phyloP scores from a whole-genome alignment of 2,329 filamentous ascomycete genomes.

The Cladorrhinum sp. region DNA sequence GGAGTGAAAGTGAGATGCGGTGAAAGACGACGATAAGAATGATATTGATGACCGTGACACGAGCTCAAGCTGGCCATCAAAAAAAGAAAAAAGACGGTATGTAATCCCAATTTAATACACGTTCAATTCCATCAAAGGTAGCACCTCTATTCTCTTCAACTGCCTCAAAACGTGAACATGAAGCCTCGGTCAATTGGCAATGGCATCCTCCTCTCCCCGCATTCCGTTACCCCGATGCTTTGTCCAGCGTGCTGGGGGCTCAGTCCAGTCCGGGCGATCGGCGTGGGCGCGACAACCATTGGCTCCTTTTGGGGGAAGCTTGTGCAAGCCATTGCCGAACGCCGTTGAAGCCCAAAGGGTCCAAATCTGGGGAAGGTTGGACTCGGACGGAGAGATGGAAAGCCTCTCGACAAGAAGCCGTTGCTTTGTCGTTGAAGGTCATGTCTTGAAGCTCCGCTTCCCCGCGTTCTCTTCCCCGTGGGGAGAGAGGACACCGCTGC shows the following conservation, averaged over 20 bases:
- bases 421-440: not conserved
- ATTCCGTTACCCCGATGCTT: constrained; percentile 23
- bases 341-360: not conserved
- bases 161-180: not conserved
- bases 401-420: not conserved
- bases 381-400: constrained; percentile 10
- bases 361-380: not conserved
- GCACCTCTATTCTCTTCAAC: too few relatives aligned
- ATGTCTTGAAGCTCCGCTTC: constrained; percentile 16
- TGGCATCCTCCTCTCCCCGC: constrained; percentile 17
- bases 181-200: constrained; percentile 6
- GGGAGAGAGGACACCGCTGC: not conserved
- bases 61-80: too few relatives aligned
- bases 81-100: too few relatives aligned
- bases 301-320: not conserved
- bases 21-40: not conserved
- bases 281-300: constrained; percentile 15
- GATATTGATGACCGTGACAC: not conserved
- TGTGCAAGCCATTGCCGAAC: not conserved
- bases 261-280: constrained; percentile 17
- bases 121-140: not conserved
- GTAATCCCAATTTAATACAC: not conserved
- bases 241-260: constrained; percentile 6
- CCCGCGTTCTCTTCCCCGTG: constrained; percentile 24
- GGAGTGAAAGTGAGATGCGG: not conserved